Percentiles rank a stretch among this genome's conserved stretches.
Evolutionary conservation across 148 eudicot genomes (phyloP).

Genomic region (Linanthus parryae): DNA sequence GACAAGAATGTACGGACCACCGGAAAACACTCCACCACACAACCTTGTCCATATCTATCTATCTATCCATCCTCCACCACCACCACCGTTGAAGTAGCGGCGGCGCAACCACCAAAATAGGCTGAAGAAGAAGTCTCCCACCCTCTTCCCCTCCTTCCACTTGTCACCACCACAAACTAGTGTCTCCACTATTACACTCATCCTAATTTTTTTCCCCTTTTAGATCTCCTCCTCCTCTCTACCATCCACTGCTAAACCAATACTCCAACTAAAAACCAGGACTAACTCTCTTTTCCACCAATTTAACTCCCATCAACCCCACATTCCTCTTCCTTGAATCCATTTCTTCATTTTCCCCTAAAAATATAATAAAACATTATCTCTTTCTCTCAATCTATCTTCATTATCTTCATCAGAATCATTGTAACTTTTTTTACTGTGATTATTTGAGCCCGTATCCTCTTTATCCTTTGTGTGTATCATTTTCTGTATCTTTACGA

Average conservation of each 20-base stretch:
- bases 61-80: background rate
- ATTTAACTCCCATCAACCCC: conserved; percentile 34
- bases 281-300: conserved; percentile 48
- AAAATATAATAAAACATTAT: background rate
- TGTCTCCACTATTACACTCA: conserved; percentile 34
- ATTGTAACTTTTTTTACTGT: too few relatives aligned
- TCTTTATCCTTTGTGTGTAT: background rate
- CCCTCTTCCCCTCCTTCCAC: conserved; percentile 47
- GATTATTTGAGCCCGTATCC: too few relatives aligned
- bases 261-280: conserved; percentile 78
- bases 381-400: background rate
- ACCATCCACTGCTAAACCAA: conserved; percentile 27
- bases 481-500: background rate
- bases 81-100: background rate
- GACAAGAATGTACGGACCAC: conserved; percentile 29
- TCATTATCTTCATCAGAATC: too few relatives aligned
- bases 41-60: background rate
- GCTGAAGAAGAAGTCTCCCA: conserved; percentile 35
- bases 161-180: conserved; percentile 63
- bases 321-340: conserved; percentile 20
- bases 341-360: background rate
- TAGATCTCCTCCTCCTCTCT: background rate
- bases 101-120: conserved; percentile 6
- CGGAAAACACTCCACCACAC: conserved; percentile 42
- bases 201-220: conserved; percentile 22